A percentile compares a stretch with the other conserved stretches of the same genome.
Conservation (phyloP, 352 stramenopile species). For the Phytophthora colocasiae region DNA sequence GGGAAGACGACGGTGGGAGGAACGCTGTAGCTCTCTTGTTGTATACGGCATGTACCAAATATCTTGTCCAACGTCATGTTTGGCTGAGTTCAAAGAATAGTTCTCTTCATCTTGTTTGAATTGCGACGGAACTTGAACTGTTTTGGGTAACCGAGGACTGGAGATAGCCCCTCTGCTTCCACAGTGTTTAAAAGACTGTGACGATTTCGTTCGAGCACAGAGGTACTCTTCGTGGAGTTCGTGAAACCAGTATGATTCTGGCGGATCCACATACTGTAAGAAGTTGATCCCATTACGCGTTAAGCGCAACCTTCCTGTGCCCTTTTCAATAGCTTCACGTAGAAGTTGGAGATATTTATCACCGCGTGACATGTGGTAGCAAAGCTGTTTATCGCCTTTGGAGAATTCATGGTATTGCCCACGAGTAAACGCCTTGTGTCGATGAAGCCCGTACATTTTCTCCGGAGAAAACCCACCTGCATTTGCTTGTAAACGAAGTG, state of each 20-base stretch:
- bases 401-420: not conserved
- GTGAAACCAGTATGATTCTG: constrained; percentile 42
- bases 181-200: not conserved
- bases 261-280: constrained; percentile 41
- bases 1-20: constrained; percentile 49
- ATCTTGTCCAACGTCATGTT: constrained; percentile 8
- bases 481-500: constrained; percentile 54
- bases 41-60: constrained; percentile 76
- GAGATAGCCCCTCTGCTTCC: not conserved
- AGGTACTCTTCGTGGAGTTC: constrained; percentile 48
- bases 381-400: constrained; percentile 11
- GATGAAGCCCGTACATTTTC: constrained; percentile 40
- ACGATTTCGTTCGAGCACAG: constrained; percentile 12
- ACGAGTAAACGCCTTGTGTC: constrained; percentile 12
- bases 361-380: constrained; percentile 4
- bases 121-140: not conserved
- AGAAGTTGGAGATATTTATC: constrained; percentile 61
- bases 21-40: constrained; percentile 55
- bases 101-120: constrained; percentile 17
- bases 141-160: constrained; percentile 9
- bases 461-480: constrained; percentile 59
- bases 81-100: not conserved
- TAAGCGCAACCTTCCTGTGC: constrained; percentile 50
- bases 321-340: constrained; percentile 59
- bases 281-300: constrained; percentile 61